phyloP scores from a whole-genome alignment of 257 asterid species.

The Avicennia marina region DNA sequence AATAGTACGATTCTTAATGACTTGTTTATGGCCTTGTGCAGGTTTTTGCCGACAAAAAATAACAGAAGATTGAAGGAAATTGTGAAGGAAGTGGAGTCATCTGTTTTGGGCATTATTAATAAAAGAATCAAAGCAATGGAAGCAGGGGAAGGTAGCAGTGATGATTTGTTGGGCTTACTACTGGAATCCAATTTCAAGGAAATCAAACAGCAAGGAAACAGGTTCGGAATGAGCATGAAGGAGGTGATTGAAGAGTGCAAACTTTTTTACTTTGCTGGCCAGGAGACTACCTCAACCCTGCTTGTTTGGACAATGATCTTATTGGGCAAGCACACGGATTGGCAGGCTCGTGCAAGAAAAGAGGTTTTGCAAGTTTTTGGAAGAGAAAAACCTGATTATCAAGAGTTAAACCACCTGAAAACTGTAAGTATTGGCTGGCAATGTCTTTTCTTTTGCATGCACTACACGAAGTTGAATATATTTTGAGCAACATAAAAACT shows the following conservation, averaged over 20 bases:
- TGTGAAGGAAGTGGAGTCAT: constrained; percentile 28
- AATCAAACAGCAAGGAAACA: constrained; percentile 26
- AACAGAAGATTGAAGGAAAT: constrained; percentile 39
- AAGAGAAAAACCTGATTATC: constrained; percentile 24
- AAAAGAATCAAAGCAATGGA: constrained; percentile 34
- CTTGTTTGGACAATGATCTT: constrained; percentile 55
- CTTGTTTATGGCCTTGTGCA: constrained; percentile 3
- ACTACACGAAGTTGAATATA: too few species aligned
- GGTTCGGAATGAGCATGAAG: constrained; percentile 34
- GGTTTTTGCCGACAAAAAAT: constrained; percentile 44
- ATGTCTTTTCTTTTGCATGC: background rate
- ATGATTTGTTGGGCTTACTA: constrained; percentile 37
- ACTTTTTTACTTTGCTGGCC: constrained; percentile 56
- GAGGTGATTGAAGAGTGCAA: constrained; percentile 59
- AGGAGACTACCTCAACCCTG: constrained; percentile 50
- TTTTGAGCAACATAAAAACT: too few species aligned
- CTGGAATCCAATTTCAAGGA: constrained; percentile 41
- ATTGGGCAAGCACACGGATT: constrained; percentile 33
- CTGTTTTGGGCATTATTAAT: constrained; percentile 30
- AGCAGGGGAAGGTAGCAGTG: constrained; percentile 28
- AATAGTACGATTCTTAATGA: background rate
- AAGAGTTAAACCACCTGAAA: constrained; percentile 37
- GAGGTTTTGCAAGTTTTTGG: constrained; percentile 37
- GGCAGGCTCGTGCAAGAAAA: constrained; percentile 55
- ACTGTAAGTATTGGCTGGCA: constrained; percentile 24